A percentile compares a stretch with the other conserved stretches of the same genome.
Evolutionary conservation across 306 rosid genomes (phyloP).

Genomic region (Dalbergia cultrata): DNA sequence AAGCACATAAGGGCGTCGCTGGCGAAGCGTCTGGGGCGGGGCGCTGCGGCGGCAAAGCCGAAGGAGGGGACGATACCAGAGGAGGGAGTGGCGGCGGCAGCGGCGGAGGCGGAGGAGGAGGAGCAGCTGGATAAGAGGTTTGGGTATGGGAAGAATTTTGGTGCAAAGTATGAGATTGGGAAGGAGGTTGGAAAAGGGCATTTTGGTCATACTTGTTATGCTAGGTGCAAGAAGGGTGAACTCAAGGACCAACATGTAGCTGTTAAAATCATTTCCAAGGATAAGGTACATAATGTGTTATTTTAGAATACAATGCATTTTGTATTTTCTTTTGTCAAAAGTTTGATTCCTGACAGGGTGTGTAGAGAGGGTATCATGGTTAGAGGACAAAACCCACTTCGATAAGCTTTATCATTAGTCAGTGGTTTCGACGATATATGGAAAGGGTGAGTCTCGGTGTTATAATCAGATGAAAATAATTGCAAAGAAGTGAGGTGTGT

Average conservation of each 20-base stretch:
- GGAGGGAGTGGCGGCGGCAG: constrained; percentile 62
- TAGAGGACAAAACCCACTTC: too few relatives aligned
- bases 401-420: too few relatives aligned
- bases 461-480: too few relatives aligned
- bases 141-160: constrained; percentile 82
- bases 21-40: constrained; percentile 76
- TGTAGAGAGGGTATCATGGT: too few relatives aligned
- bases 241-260: constrained; percentile 79
- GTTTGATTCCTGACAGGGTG: too few relatives aligned
- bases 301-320: too few relatives aligned
- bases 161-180: constrained; percentile 86
- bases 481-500: too few relatives aligned
- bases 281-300: constrained; percentile 59
- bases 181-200: constrained; percentile 93
- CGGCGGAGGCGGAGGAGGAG: constrained; percentile 63
- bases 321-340: too few relatives aligned
- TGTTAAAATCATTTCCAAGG: constrained; percentile 87
- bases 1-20: constrained; percentile 89
- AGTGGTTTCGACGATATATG: too few relatives aligned
- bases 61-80: constrained; percentile 92
- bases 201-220: constrained; percentile 96
- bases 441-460: too few relatives aligned
- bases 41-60: constrained; percentile 41
- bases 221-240: constrained; percentile 83
- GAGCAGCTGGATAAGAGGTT: constrained; percentile 86